Conservation (phyloP, 306 rosid genomes). For the Malus sieversii region DNA sequence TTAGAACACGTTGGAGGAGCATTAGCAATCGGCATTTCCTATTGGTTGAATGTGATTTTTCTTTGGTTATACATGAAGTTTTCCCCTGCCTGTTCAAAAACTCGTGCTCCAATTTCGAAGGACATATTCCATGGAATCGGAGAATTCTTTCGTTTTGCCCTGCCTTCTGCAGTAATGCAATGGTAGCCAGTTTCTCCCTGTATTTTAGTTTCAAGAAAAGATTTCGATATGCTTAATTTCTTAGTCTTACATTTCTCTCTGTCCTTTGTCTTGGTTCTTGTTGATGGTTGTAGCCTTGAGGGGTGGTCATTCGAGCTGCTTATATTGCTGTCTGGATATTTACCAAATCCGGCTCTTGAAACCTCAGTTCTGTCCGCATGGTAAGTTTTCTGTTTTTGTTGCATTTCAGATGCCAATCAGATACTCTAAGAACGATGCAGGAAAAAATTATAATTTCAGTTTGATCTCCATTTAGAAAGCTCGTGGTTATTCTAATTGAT, state of each 20-base stretch:
- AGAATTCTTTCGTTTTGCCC: conserved; percentile 42
- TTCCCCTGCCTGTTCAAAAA: conserved; percentile 45
- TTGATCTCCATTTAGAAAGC: neutral
- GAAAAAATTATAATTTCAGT: neutral
- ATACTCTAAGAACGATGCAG: neutral
- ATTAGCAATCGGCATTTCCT: conserved; percentile 38
- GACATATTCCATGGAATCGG: conserved; percentile 36
- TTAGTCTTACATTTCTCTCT: too few relatives aligned
- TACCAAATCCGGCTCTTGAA: conserved; percentile 62
- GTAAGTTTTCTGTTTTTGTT: neutral
- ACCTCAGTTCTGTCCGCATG: conserved; percentile 58
- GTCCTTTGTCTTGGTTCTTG: neutral
- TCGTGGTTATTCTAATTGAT: neutral
- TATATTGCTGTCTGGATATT: conserved; percentile 40
- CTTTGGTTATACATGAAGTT: conserved; percentile 41
- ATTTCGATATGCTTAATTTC: neutral
- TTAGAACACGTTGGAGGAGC: conserved; percentile 46
- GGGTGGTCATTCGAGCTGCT: conserved; percentile 64
- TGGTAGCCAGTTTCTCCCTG: conserved; percentile 22
- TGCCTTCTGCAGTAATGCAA: conserved; percentile 53
- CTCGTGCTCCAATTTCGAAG: conserved; percentile 36
- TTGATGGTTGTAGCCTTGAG: conserved; percentile 28
- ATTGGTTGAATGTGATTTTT: conserved; percentile 40
- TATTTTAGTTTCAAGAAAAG: neutral
- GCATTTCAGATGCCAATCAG: neutral